A percentile compares a stretch with the other conserved stretches of the same genome.
phyloP scores from a whole-genome alignment of 257 asterid genomes.

The Plantago ovata region DNA sequence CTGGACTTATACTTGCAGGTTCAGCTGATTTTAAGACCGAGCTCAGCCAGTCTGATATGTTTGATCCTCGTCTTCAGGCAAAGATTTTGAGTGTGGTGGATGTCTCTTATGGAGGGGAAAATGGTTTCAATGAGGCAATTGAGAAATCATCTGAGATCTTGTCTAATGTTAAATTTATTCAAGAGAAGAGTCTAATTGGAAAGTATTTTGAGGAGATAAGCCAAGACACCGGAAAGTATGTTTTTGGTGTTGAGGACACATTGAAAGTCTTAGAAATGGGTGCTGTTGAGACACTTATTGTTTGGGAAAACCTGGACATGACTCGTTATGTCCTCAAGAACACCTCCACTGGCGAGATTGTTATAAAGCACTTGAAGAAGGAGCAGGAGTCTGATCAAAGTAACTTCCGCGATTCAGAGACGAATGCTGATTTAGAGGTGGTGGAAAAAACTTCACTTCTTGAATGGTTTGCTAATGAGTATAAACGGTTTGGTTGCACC shows the following conservation, averaged over 20 bases:
- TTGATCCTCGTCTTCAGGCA: slow-evolving; percentile 37
- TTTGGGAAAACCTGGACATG: slow-evolving; percentile 41
- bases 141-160: slow-evolving; percentile 37
- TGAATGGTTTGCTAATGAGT: slow-evolving; percentile 34
- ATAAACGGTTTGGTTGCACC: slow-evolving; percentile 33
- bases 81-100: slow-evolving; percentile 37
- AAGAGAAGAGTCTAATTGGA: slow-evolving; percentile 40
- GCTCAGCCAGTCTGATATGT: slow-evolving; percentile 43
- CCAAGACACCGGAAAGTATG: slow-evolving; percentile 44
- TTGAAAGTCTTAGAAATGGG: slow-evolving; percentile 41
- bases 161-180: slow-evolving; percentile 39
- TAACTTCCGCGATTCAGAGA: slow-evolving; percentile 34
- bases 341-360: slow-evolving; percentile 22
- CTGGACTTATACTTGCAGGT: slow-evolving; percentile 39
- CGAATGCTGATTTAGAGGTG: slow-evolving; percentile 37
- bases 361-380: slow-evolving; percentile 34
- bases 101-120: slow-evolving; percentile 45
- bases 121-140: slow-evolving; percentile 38
- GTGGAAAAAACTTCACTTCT: slow-evolving; percentile 31
- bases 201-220: slow-evolving; percentile 43
- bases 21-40: slow-evolving; percentile 45
- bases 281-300: slow-evolving; percentile 38
- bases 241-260: slow-evolving; percentile 37
- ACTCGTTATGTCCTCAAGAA: slow-evolving; percentile 30
- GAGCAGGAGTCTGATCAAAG: slow-evolving; percentile 33